A percentile compares a stretch with the other conserved stretches of the same genome.
These are phyloP conservation scores for Aspergillus texensis DNA, from an alignment of 2,329 filamentous ascomycete genomes.

Conservation along the genomic window DNA sequence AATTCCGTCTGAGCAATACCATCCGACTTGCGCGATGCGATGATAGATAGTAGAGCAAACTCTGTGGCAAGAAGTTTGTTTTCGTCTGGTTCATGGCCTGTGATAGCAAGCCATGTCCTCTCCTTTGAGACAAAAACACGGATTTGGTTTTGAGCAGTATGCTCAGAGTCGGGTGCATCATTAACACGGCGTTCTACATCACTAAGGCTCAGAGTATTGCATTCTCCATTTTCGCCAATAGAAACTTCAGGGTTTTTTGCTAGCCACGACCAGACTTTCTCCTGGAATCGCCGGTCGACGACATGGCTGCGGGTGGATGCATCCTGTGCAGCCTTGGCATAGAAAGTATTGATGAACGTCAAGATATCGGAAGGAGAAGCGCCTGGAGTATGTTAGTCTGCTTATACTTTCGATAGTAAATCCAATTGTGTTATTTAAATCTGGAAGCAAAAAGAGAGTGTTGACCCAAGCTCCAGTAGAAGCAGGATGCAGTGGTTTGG, in stretches of 20 bases:
- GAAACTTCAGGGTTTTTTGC: constrained; percentile 58
- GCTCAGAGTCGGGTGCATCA: not conserved
- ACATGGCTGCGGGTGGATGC: constrained; percentile 23
- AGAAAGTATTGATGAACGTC: constrained; percentile 39
- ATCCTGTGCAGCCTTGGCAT: constrained; percentile 29
- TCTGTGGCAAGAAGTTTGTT: constrained; percentile 57
- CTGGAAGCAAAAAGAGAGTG: not conserved
- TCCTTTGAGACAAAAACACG: constrained; percentile 57
- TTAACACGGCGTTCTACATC: constrained; percentile 37
- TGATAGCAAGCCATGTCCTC: constrained; percentile 61
- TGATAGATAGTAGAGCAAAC: constrained; percentile 60
- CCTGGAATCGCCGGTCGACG: constrained; percentile 55
- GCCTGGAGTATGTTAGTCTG: constrained; percentile 33
- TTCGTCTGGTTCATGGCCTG: constrained; percentile 61
- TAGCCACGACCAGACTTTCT: constrained; percentile 62
- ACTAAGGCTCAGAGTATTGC: constrained; percentile 44
- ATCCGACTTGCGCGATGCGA: constrained; percentile 55
- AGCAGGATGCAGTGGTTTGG: constrained; percentile 9
- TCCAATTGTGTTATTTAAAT: not conserved
- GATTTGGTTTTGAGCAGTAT: constrained; percentile 8
- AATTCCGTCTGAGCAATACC: constrained; percentile 63
- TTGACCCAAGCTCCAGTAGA: not conserved
- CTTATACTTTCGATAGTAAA: not conserved
- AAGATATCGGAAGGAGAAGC: constrained; percentile 40
- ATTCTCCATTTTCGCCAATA: constrained; percentile 47